Conservation (phyloP, 495 filamentous ascomycete species). For the Parachaetomium inaequale region DNA sequence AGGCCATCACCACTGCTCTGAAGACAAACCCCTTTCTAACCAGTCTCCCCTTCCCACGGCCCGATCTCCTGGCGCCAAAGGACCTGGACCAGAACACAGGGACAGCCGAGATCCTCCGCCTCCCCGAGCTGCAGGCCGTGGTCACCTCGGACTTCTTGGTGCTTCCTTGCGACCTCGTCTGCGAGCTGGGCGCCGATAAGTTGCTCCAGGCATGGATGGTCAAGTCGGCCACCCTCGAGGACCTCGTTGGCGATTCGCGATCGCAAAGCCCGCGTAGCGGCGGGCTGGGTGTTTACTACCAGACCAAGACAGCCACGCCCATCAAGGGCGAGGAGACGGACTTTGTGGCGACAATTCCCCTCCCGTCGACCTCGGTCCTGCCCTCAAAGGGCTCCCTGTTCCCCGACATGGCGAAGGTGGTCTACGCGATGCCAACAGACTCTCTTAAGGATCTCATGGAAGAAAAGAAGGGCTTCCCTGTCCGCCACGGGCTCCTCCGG, state of each 20-base stretch:
- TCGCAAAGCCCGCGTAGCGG: constrained; percentile 55
- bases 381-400: constrained; percentile 59
- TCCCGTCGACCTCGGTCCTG: constrained; percentile 53
- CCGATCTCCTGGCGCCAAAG: constrained; percentile 69
- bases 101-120: constrained; percentile 84
- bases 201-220: constrained; percentile 92
- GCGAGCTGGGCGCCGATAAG: constrained; percentile 77
- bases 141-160: constrained; percentile 86
- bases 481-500: constrained; percentile 67
- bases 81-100: constrained; percentile 72
- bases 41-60: constrained; percentile 67
- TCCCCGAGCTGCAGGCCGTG: constrained; percentile 64
- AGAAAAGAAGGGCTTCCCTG: constrained; percentile 62
- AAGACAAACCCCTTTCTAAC: constrained; percentile 85
- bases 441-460: constrained; percentile 77
- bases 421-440: constrained; percentile 75
- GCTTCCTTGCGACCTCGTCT: constrained; percentile 89
- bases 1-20: constrained; percentile 71
- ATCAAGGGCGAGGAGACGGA: constrained; percentile 90
- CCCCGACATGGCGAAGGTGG: constrained; percentile 59
- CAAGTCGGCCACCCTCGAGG: constrained; percentile 62
- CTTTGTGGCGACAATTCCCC: constrained; percentile 70
- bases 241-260: constrained; percentile 34
- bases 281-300: constrained; percentile 83
- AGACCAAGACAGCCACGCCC: constrained; percentile 69